Base-by-base conservation (phyloP, 495 filamentous ascomycete genomes). In the Pyrenula massariospora region DNA sequence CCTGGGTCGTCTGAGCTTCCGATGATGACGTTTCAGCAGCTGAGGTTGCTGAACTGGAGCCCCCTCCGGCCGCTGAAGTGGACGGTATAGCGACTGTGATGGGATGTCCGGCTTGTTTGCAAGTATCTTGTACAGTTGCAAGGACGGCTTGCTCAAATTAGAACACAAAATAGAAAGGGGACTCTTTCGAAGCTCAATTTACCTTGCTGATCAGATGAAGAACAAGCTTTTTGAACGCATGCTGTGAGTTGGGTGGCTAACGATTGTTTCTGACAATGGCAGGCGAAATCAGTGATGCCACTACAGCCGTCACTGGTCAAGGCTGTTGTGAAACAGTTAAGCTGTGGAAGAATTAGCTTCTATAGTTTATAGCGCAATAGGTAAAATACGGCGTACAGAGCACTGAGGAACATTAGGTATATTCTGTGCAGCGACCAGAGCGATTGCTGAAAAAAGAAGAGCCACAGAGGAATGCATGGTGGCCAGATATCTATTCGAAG, bases 201-300 rank as follows among this genome's bases (percentile, higher is more conserved):
- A 69, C 70, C 57, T 50, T 67, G 62, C 55, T 75, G 74, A 57
- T 76, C 75, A 0, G 60, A 23, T 11, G 60, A 24, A 15, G 56
- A 56, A 63, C 75, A 79, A 12, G 63, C 65, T 57, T 68, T 65
- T 62, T 76, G 52, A 11, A 78, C 71, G 52, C 76, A 79, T 21
- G 76, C 74, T 25, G 68, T 70, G 53, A 77, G 67, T 22, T 52
- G 53, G 56, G 56, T 53, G 50, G 76, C 65, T 23, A 79, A 67
- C 10, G 61, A 53, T 50, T 70, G 60, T 62, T 76, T 75, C 61
- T 71, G 64, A 64, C 76, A 79, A 64, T 79, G 76, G 63, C 76
- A 79, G 55, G 68, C 68, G 58, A 79, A 79, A 64, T 79, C 75
- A 49, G 65, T 70, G 48, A 78, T 57, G 22, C 31, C 19, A 15